These are phyloP conservation scores for Globisporangium carolinianum DNA, from an alignment of 352 stramenopile species.

Conservation along the genomic window DNA sequence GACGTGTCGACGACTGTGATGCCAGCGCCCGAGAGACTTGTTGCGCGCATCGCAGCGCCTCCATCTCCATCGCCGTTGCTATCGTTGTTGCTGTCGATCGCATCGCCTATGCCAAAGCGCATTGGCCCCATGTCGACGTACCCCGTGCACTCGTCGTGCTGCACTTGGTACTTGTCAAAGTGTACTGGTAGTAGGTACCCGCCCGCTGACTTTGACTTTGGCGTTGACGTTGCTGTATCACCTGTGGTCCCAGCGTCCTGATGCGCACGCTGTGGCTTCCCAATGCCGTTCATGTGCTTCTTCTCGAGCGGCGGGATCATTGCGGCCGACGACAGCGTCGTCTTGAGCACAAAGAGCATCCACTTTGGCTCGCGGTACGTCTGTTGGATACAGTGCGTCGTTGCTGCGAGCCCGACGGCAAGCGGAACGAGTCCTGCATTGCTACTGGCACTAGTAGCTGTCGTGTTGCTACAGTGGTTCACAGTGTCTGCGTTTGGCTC, in stretches of 20 bases:
- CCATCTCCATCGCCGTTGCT: background rate
- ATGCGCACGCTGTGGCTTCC: constrained; percentile 37
- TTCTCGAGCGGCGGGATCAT: constrained; percentile 68
- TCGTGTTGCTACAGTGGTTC: background rate
- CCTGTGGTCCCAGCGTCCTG: constrained; percentile 18
- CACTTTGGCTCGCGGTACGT: constrained; percentile 58
- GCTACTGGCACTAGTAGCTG: background rate
- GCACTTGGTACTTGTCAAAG: constrained; percentile 45
- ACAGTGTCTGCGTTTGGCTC: background rate
- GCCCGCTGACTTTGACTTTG: constrained; percentile 12
- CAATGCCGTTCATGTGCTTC: constrained; percentile 56
- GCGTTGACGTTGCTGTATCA: background rate
- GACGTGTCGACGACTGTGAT: constrained; percentile 7
- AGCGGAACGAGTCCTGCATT: background rate
- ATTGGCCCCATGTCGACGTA: constrained; percentile 2
- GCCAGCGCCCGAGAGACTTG: background rate
- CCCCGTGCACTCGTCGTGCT: constrained; percentile 7
- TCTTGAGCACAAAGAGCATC: constrained; percentile 65
- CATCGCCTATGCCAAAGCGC: background rate
- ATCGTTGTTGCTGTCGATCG: background rate
- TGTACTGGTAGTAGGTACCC: constrained; percentile 45
- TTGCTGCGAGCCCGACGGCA: constrained; percentile 12
- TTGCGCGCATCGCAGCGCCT: background rate
- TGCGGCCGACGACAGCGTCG: constrained; percentile 46
- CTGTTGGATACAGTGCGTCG: constrained; percentile 45